phyloP scores from a whole-genome alignment of 495 filamentous ascomycete genomes.

The Sporormia fimetaria region DNA sequence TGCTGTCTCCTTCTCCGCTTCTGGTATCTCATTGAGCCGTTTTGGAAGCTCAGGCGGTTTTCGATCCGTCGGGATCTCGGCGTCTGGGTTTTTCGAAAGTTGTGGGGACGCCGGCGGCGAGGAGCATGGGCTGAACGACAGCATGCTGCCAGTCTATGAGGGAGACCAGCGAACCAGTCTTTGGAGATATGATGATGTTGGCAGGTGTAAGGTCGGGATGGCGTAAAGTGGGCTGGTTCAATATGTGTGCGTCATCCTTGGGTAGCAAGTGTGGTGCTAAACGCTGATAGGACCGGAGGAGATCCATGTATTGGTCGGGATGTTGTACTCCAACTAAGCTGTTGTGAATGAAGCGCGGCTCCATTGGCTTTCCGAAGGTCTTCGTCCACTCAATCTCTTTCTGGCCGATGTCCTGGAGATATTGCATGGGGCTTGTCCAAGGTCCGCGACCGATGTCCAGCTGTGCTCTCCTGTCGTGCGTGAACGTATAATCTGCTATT shows the following conservation, averaged over 20 bases:
- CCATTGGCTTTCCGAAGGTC: slow-evolving; percentile 22
- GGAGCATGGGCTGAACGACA: slow-evolving; percentile 27
- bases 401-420: slow-evolving; percentile 8
- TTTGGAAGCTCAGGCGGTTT: slow-evolving; percentile 19
- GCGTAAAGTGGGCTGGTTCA: slow-evolving; percentile 20
- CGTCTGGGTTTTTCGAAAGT: slow-evolving; percentile 30
- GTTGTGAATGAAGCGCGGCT: slow-evolving; percentile 23
- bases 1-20: slow-evolving; percentile 14
- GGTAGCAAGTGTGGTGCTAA: slow-evolving; percentile 26
- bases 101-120: slow-evolving; percentile 28
- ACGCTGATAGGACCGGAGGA: slow-evolving; percentile 25
- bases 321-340: slow-evolving; percentile 20
- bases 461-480: slow-evolving; percentile 28
- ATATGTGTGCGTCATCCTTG: slow-evolving; percentile 3
- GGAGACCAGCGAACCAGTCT: slow-evolving; percentile 28
- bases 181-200: slow-evolving; percentile 29
- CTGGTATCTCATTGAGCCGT: slow-evolving; percentile 12
- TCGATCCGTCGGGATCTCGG: slow-evolving; percentile 13
- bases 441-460: slow-evolving; percentile 34
- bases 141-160: slow-evolving; percentile 34
- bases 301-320: slow-evolving; percentile 17
- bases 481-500: slow-evolving; percentile 32
- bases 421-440: slow-evolving; percentile 23
- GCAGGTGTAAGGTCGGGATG: slow-evolving; percentile 26
- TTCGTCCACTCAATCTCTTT: slow-evolving; percentile 25